These are phyloP conservation scores for Diaporthe velutina DNA, from an alignment of 2,329 filamentous ascomycete genomes.

Conservation along the genomic window DNA sequence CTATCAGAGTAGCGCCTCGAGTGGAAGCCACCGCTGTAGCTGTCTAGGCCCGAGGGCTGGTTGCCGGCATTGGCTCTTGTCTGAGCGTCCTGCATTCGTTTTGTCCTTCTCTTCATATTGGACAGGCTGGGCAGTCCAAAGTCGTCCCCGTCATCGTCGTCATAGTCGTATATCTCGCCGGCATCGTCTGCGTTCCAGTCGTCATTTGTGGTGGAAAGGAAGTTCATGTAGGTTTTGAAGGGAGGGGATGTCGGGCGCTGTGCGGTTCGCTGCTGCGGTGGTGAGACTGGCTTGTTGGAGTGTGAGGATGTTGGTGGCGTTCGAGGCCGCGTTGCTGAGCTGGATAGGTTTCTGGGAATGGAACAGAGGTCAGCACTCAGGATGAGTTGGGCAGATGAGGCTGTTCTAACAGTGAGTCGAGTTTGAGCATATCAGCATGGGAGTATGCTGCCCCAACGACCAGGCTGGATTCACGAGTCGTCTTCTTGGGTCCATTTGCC, in stretches of 20 bases:
- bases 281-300: conserved; percentile 56
- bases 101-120: conserved; percentile 84
- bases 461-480: conserved; percentile 73
- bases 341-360: conserved; percentile 43
- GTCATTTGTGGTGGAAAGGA: conserved; percentile 84
- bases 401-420: conserved; percentile 79
- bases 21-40: conserved; percentile 26
- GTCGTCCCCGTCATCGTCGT: conserved; percentile 92
- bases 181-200: conserved; percentile 83
- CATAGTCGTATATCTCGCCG: conserved; percentile 83
- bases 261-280: conserved; percentile 57
- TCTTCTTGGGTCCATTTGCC: conserved; percentile 56
- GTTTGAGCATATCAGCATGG: conserved; percentile 93
- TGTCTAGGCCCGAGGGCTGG: conserved; percentile 31
- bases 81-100: conserved; percentile 62
- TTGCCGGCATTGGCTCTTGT: conserved; percentile 47
- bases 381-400: background rate
- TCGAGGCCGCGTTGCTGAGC: conserved; percentile 74
- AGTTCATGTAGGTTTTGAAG: conserved; percentile 82
- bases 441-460: conserved; percentile 97
- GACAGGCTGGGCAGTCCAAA: conserved; percentile 94
- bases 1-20: conserved; percentile 78
- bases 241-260: conserved; percentile 73
- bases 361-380: conserved; percentile 40
- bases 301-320: conserved; percentile 77